Conservation (phyloP, 306 rosid genomes). For the Cyclanthera cordifolia region DNA sequence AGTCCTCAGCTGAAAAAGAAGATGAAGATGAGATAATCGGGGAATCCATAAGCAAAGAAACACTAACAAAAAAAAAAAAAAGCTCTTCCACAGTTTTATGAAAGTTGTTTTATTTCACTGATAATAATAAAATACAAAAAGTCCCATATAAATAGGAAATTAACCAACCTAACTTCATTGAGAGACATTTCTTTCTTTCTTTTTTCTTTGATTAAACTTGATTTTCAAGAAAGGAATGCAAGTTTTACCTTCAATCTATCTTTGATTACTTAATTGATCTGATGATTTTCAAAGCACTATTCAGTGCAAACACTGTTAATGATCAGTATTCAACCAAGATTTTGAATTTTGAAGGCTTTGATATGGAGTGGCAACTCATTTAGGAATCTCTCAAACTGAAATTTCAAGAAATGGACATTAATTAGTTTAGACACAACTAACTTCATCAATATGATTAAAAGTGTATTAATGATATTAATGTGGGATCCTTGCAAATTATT, state of each 20-base stretch:
- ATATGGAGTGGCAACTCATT: neutral
- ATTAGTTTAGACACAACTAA: neutral
- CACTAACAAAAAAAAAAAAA: neutral
- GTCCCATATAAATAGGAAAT: neutral
- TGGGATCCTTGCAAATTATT: neutral
- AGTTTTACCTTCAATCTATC: neutral
- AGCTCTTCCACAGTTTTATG: neutral
- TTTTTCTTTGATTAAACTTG: neutral
- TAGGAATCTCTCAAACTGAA: neutral
- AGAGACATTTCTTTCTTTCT: neutral
- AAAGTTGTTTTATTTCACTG: neutral
- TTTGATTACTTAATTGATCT: neutral
- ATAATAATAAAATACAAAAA: neutral
- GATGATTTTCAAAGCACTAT: neutral
- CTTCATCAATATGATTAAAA: neutral
- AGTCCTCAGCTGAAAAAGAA: neutral
- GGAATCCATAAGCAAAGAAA: neutral
- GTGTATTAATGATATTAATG: neutral
- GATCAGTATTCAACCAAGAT: neutral
- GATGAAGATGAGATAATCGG: neutral
- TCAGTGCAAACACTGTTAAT: neutral
- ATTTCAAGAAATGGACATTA: neutral
- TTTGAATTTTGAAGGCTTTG: conserved; percentile 1
- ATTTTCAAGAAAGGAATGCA: conserved; percentile 4
- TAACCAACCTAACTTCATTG: neutral